Evolutionary conservation across 148 eudicot genomes (phyloP).

Genomic region (Arctostaphylos glauca): DNA sequence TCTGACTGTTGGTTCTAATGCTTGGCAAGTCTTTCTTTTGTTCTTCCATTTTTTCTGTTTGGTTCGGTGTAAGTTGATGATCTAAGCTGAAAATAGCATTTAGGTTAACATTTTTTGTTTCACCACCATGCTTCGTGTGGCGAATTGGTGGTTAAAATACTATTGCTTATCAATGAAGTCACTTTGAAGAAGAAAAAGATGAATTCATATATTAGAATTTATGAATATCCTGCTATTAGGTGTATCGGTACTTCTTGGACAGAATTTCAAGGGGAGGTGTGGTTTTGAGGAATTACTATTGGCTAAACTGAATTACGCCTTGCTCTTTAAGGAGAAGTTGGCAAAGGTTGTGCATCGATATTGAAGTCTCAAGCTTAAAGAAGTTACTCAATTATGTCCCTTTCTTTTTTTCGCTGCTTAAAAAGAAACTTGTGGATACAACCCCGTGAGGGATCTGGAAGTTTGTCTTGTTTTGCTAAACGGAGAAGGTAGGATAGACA

Average conservation of each 20-base stretch:
- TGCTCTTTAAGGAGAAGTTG: neutral
- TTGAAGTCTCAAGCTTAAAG: neutral
- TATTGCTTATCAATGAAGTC: neutral
- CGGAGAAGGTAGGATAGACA: neutral
- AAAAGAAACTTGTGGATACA: neutral
- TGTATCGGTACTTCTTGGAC: neutral
- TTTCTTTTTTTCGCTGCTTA: neutral
- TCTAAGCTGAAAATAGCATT: neutral
- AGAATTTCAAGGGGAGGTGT: conserved; percentile 50
- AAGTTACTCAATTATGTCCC: neutral
- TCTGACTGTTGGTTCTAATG: neutral
- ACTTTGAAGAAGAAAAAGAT: neutral
- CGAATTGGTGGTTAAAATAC: neutral
- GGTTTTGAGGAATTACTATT: conserved; percentile 44
- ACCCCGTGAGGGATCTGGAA: neutral
- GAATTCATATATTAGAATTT: neutral
- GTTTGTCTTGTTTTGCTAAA: too few relatives aligned
- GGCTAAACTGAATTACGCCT: conserved; percentile 27
- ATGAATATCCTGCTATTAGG: neutral
- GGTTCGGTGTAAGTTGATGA: neutral
- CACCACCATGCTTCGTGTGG: neutral
- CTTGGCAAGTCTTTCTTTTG: neutral
- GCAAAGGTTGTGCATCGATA: neutral
- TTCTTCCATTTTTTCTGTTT: neutral
- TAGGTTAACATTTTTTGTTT: neutral